Evolutionary conservation across 2,329 filamentous ascomycete species (phyloP).

Genomic region (Fusarium chuoi): DNA sequence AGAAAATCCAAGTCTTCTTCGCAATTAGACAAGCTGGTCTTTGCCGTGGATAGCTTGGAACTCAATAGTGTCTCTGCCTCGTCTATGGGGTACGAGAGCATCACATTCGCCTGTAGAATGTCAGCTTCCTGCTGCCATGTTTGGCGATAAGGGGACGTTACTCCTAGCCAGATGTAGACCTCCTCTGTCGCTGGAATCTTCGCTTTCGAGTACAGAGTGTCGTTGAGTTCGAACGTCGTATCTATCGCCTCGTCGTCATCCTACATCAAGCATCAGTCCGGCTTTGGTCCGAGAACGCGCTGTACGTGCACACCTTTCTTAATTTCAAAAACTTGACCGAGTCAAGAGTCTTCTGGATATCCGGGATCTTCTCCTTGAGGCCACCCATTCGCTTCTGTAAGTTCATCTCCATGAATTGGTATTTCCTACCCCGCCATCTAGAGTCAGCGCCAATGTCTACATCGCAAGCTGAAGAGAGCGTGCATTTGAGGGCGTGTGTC

Average conservation of each 20-base stretch:
- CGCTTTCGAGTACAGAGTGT: slow-evolving; percentile 92
- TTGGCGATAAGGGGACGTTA: slow-evolving; percentile 50
- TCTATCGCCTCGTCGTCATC: slow-evolving; percentile 77
- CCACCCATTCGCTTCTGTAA: slow-evolving; percentile 84
- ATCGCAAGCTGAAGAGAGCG: background rate
- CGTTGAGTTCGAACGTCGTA: slow-evolving; percentile 95
- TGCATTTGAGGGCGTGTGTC: slow-evolving; percentile 14
- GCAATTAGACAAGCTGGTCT: slow-evolving; percentile 84
- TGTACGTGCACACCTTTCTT: slow-evolving; percentile 66
- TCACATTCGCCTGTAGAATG: slow-evolving; percentile 82
- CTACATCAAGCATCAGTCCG: slow-evolving; percentile 46
- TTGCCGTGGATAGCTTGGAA: slow-evolving; percentile 81
- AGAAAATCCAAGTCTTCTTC: slow-evolving; percentile 97
- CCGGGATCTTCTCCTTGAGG: slow-evolving; percentile 93
- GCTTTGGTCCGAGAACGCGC: background rate
- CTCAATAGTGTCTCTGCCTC: slow-evolving; percentile 85
- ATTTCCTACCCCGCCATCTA: slow-evolving; percentile 74
- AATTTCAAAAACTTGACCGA: slow-evolving; percentile 87
- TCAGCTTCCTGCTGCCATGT: slow-evolving; percentile 37
- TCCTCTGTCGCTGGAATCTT: slow-evolving; percentile 84
- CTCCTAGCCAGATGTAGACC: slow-evolving; percentile 97
- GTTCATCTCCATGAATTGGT: slow-evolving; percentile 99
- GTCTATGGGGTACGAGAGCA: slow-evolving; percentile 91
- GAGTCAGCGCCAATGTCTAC: slow-evolving; percentile 30
- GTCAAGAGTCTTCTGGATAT: slow-evolving; percentile 95